Conservation (phyloP, 2,329 filamentous ascomycete genomes). For the Alternaria sp. region DNA sequence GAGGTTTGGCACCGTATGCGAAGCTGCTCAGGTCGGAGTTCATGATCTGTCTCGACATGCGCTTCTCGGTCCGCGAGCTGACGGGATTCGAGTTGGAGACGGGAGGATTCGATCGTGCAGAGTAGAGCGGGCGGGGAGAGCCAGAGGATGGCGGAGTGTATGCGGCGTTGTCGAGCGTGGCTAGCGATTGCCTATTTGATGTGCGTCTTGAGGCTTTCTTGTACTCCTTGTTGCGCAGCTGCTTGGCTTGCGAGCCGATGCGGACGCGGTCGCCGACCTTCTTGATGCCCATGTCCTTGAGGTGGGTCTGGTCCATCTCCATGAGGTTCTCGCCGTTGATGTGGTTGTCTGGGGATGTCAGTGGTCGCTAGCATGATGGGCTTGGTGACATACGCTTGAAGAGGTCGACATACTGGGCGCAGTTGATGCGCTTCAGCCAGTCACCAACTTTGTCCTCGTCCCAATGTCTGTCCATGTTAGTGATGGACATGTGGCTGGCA, state of each 20-base stretch:
- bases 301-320: conserved; percentile 93
- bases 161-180: conserved; percentile 72
- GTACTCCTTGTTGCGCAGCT: conserved; percentile 57
- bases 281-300: conserved; percentile 98
- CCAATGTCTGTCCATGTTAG: conserved; percentile 65
- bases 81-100: conserved; percentile 13
- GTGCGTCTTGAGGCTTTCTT: conserved; percentile 68
- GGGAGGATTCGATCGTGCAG: conserved; percentile 56
- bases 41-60: conserved; percentile 55
- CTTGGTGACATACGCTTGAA: conserved; percentile 66
- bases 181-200: conserved; percentile 82
- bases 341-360: conserved; percentile 70
- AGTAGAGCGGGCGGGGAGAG: conserved; percentile 68
- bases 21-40: conserved; percentile 52
- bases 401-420: conserved; percentile 88
- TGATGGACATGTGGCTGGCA: neutral
- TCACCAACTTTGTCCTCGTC: conserved; percentile 90
- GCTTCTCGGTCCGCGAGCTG: conserved; percentile 55
- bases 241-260: conserved; percentile 63
- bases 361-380: neutral
- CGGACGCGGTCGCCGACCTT: conserved; percentile 96
- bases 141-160: conserved; percentile 68
- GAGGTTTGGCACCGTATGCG: conserved; percentile 58
- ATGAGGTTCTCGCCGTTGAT: conserved; percentile 97
- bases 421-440: conserved; percentile 90